phyloP scores from a whole-genome alignment of 108 stramenopile species.

The Aurantiochytrium sp. region DNA sequence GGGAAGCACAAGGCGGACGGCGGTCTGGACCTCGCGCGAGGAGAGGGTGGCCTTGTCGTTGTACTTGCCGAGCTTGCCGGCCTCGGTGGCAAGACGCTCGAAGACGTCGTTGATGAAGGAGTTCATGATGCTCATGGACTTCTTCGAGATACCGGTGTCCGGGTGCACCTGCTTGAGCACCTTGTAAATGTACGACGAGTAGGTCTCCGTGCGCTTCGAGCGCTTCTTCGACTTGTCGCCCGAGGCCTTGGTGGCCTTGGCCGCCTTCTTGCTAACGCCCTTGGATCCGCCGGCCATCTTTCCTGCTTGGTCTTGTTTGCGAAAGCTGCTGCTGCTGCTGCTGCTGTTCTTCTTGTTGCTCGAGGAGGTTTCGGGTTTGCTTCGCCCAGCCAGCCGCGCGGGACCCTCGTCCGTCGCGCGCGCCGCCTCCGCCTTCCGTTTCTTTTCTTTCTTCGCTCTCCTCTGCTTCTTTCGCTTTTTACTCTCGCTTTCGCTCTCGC shows the following conservation, averaged over 20 bases:
- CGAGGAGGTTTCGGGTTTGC: background rate
- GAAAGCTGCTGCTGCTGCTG: background rate
- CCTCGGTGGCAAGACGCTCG: constrained; percentile 78
- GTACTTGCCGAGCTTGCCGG: constrained; percentile 76
- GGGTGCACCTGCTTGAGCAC: constrained; percentile 68
- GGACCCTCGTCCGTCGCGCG: no score
- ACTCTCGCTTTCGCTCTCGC: no score
- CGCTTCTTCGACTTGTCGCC: constrained; percentile 21
- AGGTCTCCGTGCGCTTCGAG: constrained; percentile 74
- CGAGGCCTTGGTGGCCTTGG: background rate
- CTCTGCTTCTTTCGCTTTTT: no score
- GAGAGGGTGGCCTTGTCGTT: constrained; percentile 86
- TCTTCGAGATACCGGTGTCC: constrained; percentile 80
- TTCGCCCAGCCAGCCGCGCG: background rate
- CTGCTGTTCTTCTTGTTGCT: background rate
- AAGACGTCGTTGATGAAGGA: constrained; percentile 88
- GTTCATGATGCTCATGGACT: constrained; percentile 86
- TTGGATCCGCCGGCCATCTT: constrained; percentile 25
- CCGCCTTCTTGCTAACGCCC: background rate
- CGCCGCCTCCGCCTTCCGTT: no score
- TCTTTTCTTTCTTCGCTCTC: no score
- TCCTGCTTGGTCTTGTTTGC: background rate
- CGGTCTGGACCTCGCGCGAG: constrained; percentile 82
- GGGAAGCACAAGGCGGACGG: constrained; percentile 76
- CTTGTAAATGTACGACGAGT: constrained; percentile 83